Base-by-base conservation (phyloP, 495 filamentous ascomycete species). In the Trypethelium eluteriae region DNA sequence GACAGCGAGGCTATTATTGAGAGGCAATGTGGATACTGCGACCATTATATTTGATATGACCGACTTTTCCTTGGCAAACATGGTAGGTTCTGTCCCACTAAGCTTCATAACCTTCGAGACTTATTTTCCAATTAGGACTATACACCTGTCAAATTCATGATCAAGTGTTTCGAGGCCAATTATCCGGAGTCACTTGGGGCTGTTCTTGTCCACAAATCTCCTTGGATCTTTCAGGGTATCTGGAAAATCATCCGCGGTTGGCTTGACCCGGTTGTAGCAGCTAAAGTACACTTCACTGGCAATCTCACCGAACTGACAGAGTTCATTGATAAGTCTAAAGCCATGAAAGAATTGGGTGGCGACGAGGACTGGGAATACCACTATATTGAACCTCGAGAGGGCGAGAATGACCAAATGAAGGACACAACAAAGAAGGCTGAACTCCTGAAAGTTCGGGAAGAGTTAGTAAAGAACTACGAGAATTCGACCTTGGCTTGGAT, bases 91-190 rank as follows among this genome's bases (percentile, higher is more conserved):
- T 12, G 9, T 14, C 50, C 12, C 9, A 16, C 57, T 41, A 92
- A 89, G 92, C 25, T 96, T 73, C 96, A 96, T 72, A 83, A 88
- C 0, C 93, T 93, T 0, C 56, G 11, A 32, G 7, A 34, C 11
- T 49, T 32, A 62, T 14, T 2, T 7, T 7, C 18, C 18, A 2
- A 59, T 34, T 38, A 92, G 90, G 94, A 98, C 74, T 98, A 98
- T 74, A 84, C 90, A 0, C 94, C 94, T 0, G 91, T 98, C 35
- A 98, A 93, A 72, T 98, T 97, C 81, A 96, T 98, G 85, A 97
- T 98, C 80, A 96, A 96, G 79, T 96, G 92, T 77, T 98, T 98
- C 74, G 95, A 98, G 79, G 95, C 94, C 62, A 98, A 98, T 77
- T 98, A 98, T 74, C 94, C 95, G 36, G 95, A 98, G 75, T 90